Evolutionary conservation across 169 alveolate genomes (phyloP), one percentile per base, ranked within the genome.

Genomic region (Eimeria sp.): DNA sequence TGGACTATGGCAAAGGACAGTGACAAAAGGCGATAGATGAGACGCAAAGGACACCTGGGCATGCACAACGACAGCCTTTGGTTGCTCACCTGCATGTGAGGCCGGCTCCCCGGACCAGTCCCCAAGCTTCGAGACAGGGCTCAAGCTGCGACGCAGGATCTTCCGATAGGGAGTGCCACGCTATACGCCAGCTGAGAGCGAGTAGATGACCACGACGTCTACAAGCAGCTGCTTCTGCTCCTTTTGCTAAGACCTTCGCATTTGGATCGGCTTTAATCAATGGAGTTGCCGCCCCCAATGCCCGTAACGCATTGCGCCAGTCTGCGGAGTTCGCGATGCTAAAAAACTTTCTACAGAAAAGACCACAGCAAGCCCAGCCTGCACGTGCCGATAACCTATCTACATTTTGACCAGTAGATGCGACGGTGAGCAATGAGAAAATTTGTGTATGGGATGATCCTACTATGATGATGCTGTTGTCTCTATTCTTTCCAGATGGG

Each of bases 21-120:
- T 7, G 43, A 65, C 70, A 61, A 25, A 13, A 18, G 25, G n/a
- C 72, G 72, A 18, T 20, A 34, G 9, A 0, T 5, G 80, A 10
- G 30, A 6, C 22, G 30, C 9, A 49, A 30, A 22, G 34, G 4
- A 3, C 6, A 70, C 0, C 1, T 70, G 80, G 10, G 51, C 49
- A 70, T 7, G 80, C 51, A 13, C 51, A 34, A 34, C 49, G 51
- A 9, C 13, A 70, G 80, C 80, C 34, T 16, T 11, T 70, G 4
- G 70, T 27, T 84, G 86, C 96, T 58, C 89, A 94, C 96, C 70
- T 49, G 90, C 90, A 84, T 3, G 96, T 93, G 47, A 93, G 51
- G 45, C 96, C 96, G 16, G 90, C 96, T 30, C 96, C 96, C 20
- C 96, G 80, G 57, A 93, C 94, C 22, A 93, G 87, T n/a, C 96